A percentile compares a stretch with the other conserved stretches of the same genome.
Evolutionary conservation across 2,329 filamentous ascomycete species (phyloP).

Genomic region (Beauveria australis): DNA sequence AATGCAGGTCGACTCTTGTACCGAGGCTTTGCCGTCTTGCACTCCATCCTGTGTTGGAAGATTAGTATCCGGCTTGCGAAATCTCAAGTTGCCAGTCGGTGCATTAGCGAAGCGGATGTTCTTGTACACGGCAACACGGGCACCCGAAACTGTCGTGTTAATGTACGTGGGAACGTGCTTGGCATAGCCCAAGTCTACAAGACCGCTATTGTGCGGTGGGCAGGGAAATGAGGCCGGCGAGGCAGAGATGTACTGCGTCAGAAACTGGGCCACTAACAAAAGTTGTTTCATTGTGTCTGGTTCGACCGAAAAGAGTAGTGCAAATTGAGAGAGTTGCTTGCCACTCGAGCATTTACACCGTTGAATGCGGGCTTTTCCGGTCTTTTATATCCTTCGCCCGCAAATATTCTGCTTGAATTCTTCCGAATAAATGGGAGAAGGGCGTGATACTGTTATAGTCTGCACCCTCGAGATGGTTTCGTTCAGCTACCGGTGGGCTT

Average conservation of each 20-base stretch:
- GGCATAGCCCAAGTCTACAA: constrained; percentile 15
- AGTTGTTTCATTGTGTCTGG: not conserved
- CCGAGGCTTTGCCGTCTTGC: constrained; percentile 13
- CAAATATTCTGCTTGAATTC: accelerated
- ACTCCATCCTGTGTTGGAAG: constrained; percentile 10
- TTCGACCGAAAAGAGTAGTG: not conserved
- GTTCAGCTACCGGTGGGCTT: no score
- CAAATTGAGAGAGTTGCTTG: not conserved
- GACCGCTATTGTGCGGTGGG: not conserved
- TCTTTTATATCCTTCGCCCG: not conserved
- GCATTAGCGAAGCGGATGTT: constrained; percentile 19
- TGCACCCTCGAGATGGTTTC: no score
- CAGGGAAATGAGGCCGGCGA: not conserved
- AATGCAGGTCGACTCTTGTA: constrained; percentile 11
- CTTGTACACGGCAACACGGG: constrained; percentile 16
- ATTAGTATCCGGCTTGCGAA: constrained; percentile 15
- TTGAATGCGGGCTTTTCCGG: not conserved
- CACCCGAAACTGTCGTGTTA: constrained; percentile 16
- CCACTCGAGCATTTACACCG: not conserved
- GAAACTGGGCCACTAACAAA: not conserved
- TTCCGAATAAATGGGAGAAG: no score
- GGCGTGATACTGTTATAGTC: no score
- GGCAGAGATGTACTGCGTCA: not conserved
- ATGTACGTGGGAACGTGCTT: constrained; percentile 15
- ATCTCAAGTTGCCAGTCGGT: constrained; percentile 18